Evolutionary conservation across 73 alveolate species (phyloP).

Genomic region (Symbiodinium pilosum): DNA sequence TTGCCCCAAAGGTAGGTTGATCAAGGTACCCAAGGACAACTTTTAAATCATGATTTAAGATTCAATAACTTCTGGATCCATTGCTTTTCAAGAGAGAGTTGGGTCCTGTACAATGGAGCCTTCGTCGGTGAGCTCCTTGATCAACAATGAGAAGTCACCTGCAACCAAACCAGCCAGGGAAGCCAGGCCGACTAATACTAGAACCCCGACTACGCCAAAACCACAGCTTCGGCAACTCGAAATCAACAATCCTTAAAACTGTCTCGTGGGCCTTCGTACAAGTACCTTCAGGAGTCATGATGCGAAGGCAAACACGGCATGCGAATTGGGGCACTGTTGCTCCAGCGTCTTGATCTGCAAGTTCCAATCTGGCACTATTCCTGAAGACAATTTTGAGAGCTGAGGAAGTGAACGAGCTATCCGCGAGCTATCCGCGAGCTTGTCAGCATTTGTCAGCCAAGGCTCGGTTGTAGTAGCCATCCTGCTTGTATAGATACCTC

Average conservation of each 20-base stretch:
- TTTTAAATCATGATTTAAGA: too few relatives aligned
- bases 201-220: background rate
- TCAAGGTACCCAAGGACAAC: too few relatives aligned
- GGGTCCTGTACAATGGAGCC: slow-evolving; percentile 86
- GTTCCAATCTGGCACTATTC: slow-evolving; percentile 73
- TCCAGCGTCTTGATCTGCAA: slow-evolving; percentile 74
- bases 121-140: slow-evolving; percentile 86
- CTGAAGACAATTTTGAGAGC: background rate
- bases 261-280: slow-evolving; percentile 19
- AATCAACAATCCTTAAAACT: too few relatives aligned
- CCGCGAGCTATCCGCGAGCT: too few relatives aligned
- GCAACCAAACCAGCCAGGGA: background rate
- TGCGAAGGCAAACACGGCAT: too few relatives aligned
- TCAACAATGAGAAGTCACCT: slow-evolving; percentile 58
- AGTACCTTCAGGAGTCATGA: background rate
- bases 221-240: too few relatives aligned
- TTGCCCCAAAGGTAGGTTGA: too few relatives aligned
- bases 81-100: too few relatives aligned
- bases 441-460: too few relatives aligned
- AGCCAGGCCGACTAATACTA: background rate
- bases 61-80: too few relatives aligned
- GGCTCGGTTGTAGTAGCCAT: slow-evolving; percentile 52
- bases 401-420: background rate
- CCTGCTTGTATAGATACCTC: slow-evolving; percentile 66
- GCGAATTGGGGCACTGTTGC: slow-evolving; percentile 63